phyloP scores from a whole-genome alignment of 257 asterid genomes.

The Nicotiana benthamiana region DNA sequence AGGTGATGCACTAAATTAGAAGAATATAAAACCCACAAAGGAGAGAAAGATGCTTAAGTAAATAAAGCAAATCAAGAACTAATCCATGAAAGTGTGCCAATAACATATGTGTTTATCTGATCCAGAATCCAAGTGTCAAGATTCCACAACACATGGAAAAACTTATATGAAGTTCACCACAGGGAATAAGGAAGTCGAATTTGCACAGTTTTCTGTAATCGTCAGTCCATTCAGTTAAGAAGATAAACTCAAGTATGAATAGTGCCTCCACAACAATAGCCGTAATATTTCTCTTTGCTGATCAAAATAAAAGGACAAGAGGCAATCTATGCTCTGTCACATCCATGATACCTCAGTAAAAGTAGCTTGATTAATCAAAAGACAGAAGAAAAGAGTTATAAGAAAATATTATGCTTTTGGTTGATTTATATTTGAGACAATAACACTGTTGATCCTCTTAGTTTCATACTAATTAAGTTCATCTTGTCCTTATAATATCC shows the following conservation, averaged over 20 bases:
- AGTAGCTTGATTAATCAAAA: not conserved
- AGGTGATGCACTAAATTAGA: not conserved
- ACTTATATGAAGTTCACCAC: not conserved
- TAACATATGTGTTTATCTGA: not conserved
- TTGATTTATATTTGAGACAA: not conserved
- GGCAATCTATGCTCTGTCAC: not conserved
- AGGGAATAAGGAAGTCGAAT: not conserved
- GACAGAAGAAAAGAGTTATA: not conserved
- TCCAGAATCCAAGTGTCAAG: not conserved
- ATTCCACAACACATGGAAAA: not conserved
- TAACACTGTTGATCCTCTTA: not conserved
- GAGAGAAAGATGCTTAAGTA: not conserved
- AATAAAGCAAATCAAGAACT: not conserved
- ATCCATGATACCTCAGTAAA: not conserved
- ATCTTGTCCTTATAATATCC: not conserved
- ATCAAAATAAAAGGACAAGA: too few species aligned
- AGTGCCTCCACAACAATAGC: not conserved
- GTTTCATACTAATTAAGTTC: not conserved
- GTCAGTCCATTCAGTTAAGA: not conserved
- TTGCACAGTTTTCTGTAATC: not conserved
- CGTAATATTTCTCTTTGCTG: too few species aligned
- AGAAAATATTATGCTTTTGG: not conserved
- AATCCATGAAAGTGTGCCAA: not conserved
- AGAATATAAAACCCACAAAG: not conserved
- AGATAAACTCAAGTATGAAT: not conserved